Evolutionary conservation across 345 rosid genomes (phyloP), one percentile per base, ranked within the genome.

Genomic region (Cardamine resedifolia): DNA sequence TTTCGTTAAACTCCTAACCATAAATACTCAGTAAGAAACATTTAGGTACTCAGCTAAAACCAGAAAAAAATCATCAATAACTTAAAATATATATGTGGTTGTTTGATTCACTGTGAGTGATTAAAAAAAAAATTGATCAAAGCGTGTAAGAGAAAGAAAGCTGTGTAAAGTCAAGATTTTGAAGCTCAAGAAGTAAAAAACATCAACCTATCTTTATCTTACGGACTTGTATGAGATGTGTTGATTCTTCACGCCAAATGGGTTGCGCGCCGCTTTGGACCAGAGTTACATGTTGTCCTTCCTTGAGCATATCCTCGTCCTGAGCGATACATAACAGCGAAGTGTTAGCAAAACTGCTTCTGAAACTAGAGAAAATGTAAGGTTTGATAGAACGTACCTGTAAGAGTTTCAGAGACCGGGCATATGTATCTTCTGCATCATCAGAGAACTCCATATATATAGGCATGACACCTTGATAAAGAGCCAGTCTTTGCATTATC

Each of bases 231-330:
- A 95, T 91, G 80, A 91, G 90, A 76, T 91, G 97, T 71, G 96
- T 87, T 70, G 97, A 89, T 80, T 95, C 96, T 69, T 43, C 80
- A 62, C 97, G 96, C 97, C 99, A 95, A 64, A 91, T 91, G 14
- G 99, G 96, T 55, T 89, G 99, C 0, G 97, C 87, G 10, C 99
- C 99, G 33, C 97, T 95, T 73, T 91, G 97, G 48, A 95, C 99
- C 57, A 95, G 92, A 20, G 96, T 95, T 21, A 95, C 88, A 19
- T 81, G 55, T 60, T 85, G 84, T 61, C 96, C 99, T 71, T 85
- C 85, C 75, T 70, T 77, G 77, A 91, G 68, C 77, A 89, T 80
- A 58, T 85, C 75, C 75, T 90, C 86, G 41, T 79, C 81, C 98
- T 93, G 77, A 19, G 26, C n/a, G n/a, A 60, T 24, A 41, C 10